These are phyloP conservation scores for Aspergillus sojae DNA, from an alignment of 2,329 filamentous ascomycete genomes.

Conservation along the genomic window DNA sequence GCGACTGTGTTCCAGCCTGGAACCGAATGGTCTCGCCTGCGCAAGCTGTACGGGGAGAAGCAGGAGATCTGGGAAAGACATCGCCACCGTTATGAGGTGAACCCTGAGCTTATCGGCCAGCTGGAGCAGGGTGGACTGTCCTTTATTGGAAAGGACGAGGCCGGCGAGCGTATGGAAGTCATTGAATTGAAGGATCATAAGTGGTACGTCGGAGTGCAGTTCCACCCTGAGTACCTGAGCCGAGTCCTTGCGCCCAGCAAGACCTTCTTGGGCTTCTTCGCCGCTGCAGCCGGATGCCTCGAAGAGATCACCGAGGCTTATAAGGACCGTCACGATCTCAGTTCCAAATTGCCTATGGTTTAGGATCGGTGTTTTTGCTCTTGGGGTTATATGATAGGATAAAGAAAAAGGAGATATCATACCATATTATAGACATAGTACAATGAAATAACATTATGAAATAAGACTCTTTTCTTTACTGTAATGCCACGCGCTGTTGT, in stretches of 20 bases:
- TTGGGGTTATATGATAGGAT: background rate
- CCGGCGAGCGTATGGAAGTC: conserved; percentile 78
- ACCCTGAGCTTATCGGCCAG: conserved; percentile 72
- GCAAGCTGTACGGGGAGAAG: conserved; percentile 69
- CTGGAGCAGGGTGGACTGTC: conserved; percentile 70
- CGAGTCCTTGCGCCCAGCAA: conserved; percentile 73
- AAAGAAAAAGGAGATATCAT: conserved; percentile 9
- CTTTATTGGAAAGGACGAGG: conserved; percentile 80
- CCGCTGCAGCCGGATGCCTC: conserved; percentile 71
- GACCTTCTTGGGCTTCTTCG: conserved; percentile 83
- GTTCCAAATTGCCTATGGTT: conserved; percentile 13
- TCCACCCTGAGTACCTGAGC: conserved; percentile 83
- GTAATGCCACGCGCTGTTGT: background rate
- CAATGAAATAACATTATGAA: background rate
- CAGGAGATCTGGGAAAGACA: conserved; percentile 71
- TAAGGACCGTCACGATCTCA: conserved; percentile 25
- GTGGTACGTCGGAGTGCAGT: conserved; percentile 84
- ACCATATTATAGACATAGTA: conserved; percentile 10
- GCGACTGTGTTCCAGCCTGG: conserved; percentile 73
- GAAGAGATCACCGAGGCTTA: conserved; percentile 39
- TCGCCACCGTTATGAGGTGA: conserved; percentile 88
- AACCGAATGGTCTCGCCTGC: conserved; percentile 77
- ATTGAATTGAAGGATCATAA: conserved; percentile 81
- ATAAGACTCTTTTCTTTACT: background rate
- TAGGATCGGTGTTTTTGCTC: conserved; percentile 4